Evolutionary conservation across 441 rosid species (phyloP).

Genomic region (Corymbia calophylla): DNA sequence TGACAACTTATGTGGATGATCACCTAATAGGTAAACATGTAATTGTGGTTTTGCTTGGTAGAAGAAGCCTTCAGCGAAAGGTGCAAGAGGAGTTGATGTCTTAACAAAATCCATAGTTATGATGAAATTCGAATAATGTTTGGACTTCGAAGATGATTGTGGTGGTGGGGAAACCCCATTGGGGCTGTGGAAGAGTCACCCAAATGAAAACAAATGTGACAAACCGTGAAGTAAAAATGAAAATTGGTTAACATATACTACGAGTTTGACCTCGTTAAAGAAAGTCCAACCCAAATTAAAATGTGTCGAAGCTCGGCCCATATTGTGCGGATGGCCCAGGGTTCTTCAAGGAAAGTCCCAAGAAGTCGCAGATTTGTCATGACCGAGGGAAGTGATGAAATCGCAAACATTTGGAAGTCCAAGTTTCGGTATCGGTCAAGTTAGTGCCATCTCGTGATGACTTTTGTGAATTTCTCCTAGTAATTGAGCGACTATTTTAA

Average conservation of each 20-base stretch:
- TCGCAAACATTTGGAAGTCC: background rate
- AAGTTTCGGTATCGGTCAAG: background rate
- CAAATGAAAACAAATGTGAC: background rate
- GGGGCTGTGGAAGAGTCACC: background rate
- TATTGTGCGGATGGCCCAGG: background rate
- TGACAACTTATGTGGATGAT: background rate
- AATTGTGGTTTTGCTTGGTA: background rate
- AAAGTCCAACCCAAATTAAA: background rate
- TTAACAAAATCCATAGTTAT: background rate
- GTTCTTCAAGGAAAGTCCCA: background rate
- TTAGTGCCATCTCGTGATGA: background rate
- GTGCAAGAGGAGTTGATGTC: background rate
- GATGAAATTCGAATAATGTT: background rate
- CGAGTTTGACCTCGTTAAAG: background rate
- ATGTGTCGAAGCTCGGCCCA: background rate
- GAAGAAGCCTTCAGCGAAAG: background rate
- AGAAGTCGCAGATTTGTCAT: too few relatives aligned
- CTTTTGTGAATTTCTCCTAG: background rate
- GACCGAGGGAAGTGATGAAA: background rate
- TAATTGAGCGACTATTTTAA: background rate
- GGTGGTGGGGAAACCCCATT: background rate
- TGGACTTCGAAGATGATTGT: background rate
- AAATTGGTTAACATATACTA: background rate
- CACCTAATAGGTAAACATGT: background rate
- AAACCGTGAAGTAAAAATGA: too few relatives aligned